Base-by-base conservation (phyloP, 2,329 filamentous ascomycete genomes). In the Exophiala bonariae region DNA sequence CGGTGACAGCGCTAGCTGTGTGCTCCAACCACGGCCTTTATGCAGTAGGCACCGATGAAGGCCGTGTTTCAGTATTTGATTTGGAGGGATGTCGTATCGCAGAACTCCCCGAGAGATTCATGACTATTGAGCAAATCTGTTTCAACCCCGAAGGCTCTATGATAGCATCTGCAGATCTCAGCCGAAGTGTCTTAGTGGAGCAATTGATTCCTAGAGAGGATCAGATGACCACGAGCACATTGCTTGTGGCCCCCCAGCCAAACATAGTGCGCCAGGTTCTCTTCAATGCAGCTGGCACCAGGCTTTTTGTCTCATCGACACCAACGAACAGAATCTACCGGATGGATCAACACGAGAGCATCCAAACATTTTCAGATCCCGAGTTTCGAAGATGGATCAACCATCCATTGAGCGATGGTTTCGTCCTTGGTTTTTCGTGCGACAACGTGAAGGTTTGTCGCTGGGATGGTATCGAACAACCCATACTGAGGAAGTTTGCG, bases 41-140 rank as follows among this genome's bases (percentile, higher is more conserved):
- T 40, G 56, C 53, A 42, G 59, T 35, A 36, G 61, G 62, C 10
- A 61, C 59, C 7, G 58, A 59, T 33, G 55, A 31, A 14, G 61
- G 60, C n/a, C 39, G 35, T 8, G 50, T 59, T 13, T 30, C 37
- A 10, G 36, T 62, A 10, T 39, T 54, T 20, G 49, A 59, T 30
- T 20, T 45, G 18, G 34, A 50, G 33, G 33, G 44, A 23, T 52
- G 46, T n/a, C 55, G 47, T 23, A 8, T 49, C 14, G 23, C 47
- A 13, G 41, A 54, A 2, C 41, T 56, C 4, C 39, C 49, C 14
- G 44, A 35, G 40, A 46, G 50, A 4, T 56, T 43, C 10, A 31
- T 61, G n/a, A 52, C 47, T 40, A 59, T 63, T 33, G 58, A 60
- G 41, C 39, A 61, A 14, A 49, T 61, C 39, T 34, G 19, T n/a